Conservation (phyloP, 495 filamentous ascomycete genomes). For the Astrothelium subdiscretum region DNA sequence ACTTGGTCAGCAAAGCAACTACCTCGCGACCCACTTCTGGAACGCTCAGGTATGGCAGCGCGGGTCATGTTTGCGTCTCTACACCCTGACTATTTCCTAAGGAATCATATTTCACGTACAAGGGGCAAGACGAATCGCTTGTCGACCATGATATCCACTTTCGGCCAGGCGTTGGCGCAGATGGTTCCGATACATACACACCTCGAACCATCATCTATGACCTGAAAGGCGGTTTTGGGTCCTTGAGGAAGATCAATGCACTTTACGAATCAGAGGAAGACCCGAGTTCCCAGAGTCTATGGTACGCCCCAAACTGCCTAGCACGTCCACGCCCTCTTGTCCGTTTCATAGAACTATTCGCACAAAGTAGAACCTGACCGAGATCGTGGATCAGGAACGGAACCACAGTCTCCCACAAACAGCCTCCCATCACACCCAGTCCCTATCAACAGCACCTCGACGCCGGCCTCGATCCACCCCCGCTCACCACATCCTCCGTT, state of each 20-base stretch:
- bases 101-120: constrained; percentile 98
- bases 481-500: constrained; percentile 56
- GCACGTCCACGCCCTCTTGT: background rate
- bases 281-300: constrained; percentile 39
- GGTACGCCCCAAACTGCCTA: constrained; percentile 35
- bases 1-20: constrained; percentile 85
- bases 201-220: constrained; percentile 91
- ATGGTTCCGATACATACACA: constrained; percentile 80
- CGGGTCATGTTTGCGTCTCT: background rate
- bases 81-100: constrained; percentile 23
- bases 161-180: constrained; percentile 70
- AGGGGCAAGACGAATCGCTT: constrained; percentile 49
- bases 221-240: constrained; percentile 83
- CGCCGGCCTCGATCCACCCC: constrained; percentile 46
- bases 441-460: constrained; percentile 73
- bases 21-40: constrained; percentile 96
- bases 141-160: constrained; percentile 92
- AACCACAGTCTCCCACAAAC: constrained; percentile 51
- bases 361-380: background rate
- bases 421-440: constrained; percentile 52
- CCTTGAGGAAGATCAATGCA: constrained; percentile 75
- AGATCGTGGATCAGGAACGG: constrained; percentile 45
- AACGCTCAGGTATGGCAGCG: constrained; percentile 60
- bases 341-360: background rate
- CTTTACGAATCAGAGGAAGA: constrained; percentile 61